Conservation (phyloP, 2,329 filamentous ascomycete genomes). For the Teratosphaeria zuluensis region DNA sequence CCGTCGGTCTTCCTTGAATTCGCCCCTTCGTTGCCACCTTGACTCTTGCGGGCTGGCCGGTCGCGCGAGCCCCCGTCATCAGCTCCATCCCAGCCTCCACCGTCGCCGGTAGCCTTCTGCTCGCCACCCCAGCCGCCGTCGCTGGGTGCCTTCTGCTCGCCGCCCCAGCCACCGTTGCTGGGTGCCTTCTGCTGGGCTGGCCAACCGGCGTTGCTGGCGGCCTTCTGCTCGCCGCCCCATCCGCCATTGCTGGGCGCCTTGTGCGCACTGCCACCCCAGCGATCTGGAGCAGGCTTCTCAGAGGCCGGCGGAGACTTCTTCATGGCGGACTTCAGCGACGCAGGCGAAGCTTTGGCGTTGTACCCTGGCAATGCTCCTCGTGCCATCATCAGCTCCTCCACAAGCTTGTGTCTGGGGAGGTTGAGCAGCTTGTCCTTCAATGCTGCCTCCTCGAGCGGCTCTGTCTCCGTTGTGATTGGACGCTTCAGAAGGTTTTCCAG, state of each 20-base stretch:
- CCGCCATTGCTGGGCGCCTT: background rate
- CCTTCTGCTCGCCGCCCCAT: background rate
- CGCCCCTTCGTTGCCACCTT: background rate
- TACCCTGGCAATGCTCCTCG: background rate
- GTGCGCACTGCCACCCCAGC: background rate
- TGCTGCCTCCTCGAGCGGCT: constrained; percentile 10
- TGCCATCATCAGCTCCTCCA: constrained; percentile 15
- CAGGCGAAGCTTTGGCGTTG: background rate
- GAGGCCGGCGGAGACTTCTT: background rate
- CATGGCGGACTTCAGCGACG: background rate
- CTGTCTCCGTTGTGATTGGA: constrained; percentile 16
- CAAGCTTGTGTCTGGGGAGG: constrained; percentile 23
- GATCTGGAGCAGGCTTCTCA: background rate
- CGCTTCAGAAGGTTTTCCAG: constrained; percentile 27
- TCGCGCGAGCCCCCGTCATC: background rate
- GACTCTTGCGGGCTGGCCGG: background rate
- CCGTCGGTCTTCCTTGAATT: background rate
- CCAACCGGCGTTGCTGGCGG: background rate
- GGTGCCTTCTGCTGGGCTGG: too few species aligned
- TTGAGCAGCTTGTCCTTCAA: constrained; percentile 14
- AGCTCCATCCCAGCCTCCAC: background rate
- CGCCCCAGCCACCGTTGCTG: too few species aligned
- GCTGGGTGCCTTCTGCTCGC: too few species aligned
- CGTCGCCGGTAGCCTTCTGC: background rate
- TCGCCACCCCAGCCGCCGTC: too few species aligned